A percentile compares a stretch with the other conserved stretches of the same genome.
Evolutionary conservation across 768 basidiomycete genomes (phyloP).

Genomic region (Mrakia frigida): DNA sequence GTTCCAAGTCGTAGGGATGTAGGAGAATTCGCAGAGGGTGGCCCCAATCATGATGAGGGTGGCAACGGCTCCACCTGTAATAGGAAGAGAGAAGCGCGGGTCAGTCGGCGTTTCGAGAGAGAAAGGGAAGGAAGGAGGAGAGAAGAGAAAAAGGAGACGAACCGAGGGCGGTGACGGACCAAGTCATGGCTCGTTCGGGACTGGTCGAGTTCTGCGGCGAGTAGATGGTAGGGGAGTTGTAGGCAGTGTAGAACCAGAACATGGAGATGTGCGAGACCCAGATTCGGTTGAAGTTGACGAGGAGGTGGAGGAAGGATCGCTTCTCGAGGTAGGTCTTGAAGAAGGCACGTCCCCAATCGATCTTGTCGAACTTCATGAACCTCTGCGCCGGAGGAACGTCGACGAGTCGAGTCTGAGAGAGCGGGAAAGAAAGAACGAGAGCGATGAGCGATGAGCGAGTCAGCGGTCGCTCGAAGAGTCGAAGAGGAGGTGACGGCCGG

Average conservation of each 20-base stretch:
- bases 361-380: conserved; percentile 93
- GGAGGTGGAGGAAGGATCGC: conserved; percentile 89
- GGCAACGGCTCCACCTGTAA: conserved; percentile 79
- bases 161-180: conserved; percentile 85
- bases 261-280: conserved; percentile 96
- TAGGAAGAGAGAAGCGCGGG: neutral
- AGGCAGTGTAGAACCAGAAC: conserved; percentile 95
- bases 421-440: neutral
- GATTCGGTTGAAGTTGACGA: conserved; percentile 99
- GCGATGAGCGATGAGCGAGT: neutral
- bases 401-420: conserved; percentile 70
- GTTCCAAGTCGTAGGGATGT: conserved; percentile 98
- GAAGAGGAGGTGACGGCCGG: neutral
- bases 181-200: conserved; percentile 69
- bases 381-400: conserved; percentile 85
- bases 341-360: conserved; percentile 94
- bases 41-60: conserved; percentile 93
- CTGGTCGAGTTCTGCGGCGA: conserved; percentile 46
- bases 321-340: conserved; percentile 99
- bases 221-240: conserved; percentile 85
- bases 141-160: neutral
- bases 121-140: neutral
- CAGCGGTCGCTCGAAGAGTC: neutral
- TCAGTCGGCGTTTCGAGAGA: neutral
- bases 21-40: conserved; percentile 90